phyloP scores from a whole-genome alignment of 306 rosid species.

The Rubus parviflorus region DNA sequence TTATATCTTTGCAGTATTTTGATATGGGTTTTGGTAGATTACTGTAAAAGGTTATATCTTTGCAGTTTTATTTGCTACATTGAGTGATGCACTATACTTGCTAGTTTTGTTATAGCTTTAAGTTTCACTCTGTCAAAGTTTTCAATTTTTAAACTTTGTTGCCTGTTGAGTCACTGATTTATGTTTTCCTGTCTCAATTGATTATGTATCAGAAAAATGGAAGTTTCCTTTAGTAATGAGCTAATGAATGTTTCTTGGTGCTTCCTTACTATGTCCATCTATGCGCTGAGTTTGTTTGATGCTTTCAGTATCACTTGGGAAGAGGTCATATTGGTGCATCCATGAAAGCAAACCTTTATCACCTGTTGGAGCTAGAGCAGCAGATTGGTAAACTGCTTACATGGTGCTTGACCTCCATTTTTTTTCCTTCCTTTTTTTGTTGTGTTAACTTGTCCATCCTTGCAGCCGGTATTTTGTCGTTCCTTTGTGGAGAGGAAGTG shows the following conservation, averaged over 20 bases:
- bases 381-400: slow-evolving; percentile 59
- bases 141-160: background rate
- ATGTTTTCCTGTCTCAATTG: background rate
- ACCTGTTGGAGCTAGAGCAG: slow-evolving; percentile 81
- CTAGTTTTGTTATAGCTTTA: background rate
- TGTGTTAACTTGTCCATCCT: slow-evolving; percentile 22
- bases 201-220: background rate
- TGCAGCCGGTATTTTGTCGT: slow-evolving; percentile 84
- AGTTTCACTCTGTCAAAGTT: background rate
- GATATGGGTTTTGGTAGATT: slow-evolving; percentile 1
- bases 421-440: slow-evolving; percentile 1
- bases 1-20: background rate
- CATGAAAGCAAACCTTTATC: slow-evolving; percentile 76
- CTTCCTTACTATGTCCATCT: background rate
- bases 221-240: background rate
- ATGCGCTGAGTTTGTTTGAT: slow-evolving; percentile 1
- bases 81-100: background rate
- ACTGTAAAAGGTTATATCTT: background rate
- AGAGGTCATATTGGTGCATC: slow-evolving; percentile 85
- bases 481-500: slow-evolving; percentile 92
- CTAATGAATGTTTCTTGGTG: background rate
- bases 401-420: background rate
- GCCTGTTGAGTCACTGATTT: background rate
- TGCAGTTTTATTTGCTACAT: background rate
- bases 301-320: slow-evolving; percentile 81